phyloP scores from a whole-genome alignment of 768 basidiomycete species.

The Calocybe cyanea region DNA sequence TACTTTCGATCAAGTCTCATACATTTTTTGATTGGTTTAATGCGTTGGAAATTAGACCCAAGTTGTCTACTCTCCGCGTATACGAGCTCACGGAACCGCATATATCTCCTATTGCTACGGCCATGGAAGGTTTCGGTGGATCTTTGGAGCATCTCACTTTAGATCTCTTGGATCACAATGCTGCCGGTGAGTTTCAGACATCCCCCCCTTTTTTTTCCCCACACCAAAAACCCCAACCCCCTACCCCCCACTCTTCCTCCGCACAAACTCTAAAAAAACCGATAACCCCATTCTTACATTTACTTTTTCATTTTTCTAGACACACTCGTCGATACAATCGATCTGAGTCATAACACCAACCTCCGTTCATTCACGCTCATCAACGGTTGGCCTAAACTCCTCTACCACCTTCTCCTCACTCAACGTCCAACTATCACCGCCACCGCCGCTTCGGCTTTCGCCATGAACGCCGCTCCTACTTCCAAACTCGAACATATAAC shows the following conservation, averaged over 20 bases:
- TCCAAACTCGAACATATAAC: constrained; percentile 4
- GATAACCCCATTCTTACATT: too few species aligned
- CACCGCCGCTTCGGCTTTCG: too few species aligned
- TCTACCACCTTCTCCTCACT: constrained; percentile 9
- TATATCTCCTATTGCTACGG: constrained; percentile 4
- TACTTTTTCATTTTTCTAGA: too few species aligned
- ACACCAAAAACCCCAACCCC: too few species aligned
- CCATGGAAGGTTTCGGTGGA: constrained; percentile 7
- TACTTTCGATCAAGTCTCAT: constrained; percentile 3
- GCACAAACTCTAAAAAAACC: too few species aligned
- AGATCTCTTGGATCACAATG: constrained; percentile 10
- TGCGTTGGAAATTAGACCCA: constrained; percentile 3
- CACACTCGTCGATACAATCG: constrained; percentile 5
- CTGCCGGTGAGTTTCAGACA: constrained; percentile 8
- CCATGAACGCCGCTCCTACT: too few species aligned
- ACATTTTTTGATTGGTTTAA: constrained; percentile 15
- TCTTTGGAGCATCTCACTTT: constrained; percentile 13
- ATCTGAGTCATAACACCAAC: constrained; percentile 10
- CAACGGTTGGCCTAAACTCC: constrained; percentile 15
- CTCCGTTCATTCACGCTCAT: constrained; percentile 15
- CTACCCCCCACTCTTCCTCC: not conserved
- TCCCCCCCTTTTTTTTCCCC: too few species aligned
- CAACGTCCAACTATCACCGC: constrained; percentile 4
- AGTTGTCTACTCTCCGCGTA: constrained; percentile 7
- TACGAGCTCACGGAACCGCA: constrained; percentile 10